Evolutionary conservation across 495 filamentous ascomycete species (phyloP), one percentile per base, ranked within the genome.

Genomic region (Podospora pseudocomata): DNA sequence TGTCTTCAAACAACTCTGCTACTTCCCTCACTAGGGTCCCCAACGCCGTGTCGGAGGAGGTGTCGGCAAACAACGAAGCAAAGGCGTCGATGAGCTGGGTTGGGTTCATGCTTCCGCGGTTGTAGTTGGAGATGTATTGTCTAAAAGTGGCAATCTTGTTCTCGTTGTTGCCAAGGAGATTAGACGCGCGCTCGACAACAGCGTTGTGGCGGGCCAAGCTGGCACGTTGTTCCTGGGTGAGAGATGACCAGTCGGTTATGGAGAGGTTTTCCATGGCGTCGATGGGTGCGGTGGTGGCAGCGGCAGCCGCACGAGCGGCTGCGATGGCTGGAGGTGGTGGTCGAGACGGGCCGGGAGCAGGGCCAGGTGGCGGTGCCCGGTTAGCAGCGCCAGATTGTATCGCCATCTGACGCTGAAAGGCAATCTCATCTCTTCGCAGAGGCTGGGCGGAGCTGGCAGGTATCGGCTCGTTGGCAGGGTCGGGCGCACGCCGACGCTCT

Each of bases 11-110:
- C 23, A 98, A 90, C 4, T 98, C 96, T 20, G 93, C 92, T 4
- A 97, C 88, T 72, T 98, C 96, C 60, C 93, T 92, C 71, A 98
- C 86, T 0, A 98, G 85, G 55, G 93, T 97, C 9, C 94, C 93
- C 0, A 99, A 82, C 53, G 97, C 91, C 2, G 83, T 81, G 13
- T 89, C 87, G 4, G 88, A 86, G 4, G 88, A 86, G 4, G 88
- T 90, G 75, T 97, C 93, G 15, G 83, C 77, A 72, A 97, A 97
- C 9, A 96, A 81, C 11, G 91, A 84, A 76, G 87, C 86, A 74
- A 96, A 92, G 27, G 86, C 85, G 67, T 97, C 91, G 65, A 98
- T 89, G 0, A 98, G 85, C 60, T 90, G 87, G 7, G 87, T 80
- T 0, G 94, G 88, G 1, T 89, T 84, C 67, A 94, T 84, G 23